Conservation (phyloP, 176 grass and related monocot species). For the Cenchrus purpureus region DNA sequence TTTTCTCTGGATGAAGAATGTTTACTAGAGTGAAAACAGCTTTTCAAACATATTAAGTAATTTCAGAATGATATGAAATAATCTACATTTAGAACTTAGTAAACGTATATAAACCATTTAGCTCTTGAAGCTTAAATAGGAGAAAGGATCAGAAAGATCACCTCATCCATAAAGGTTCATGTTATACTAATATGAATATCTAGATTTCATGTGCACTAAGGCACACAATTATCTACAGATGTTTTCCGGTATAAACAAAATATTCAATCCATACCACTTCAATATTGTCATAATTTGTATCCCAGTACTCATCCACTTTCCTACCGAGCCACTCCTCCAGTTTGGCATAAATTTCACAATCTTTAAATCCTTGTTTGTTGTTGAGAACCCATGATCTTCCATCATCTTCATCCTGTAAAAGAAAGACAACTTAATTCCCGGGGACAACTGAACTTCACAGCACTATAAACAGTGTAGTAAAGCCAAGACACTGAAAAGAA, state of each 20-base stretch:
- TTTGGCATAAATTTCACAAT: slow-evolving; percentile 80
- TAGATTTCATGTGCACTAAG: not conserved
- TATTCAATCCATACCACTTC: slow-evolving; percentile 58
- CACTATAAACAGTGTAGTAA: not conserved
- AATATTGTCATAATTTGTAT: slow-evolving; percentile 65
- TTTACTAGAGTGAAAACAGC: slow-evolving; percentile 3
- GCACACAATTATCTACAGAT: not conserved
- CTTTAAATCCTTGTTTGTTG: slow-evolving; percentile 88
- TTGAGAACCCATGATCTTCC: slow-evolving; percentile 79
- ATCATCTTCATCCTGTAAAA: slow-evolving; percentile 73
- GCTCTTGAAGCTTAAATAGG: slow-evolving; percentile 14
- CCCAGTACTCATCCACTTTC: slow-evolving; percentile 70
- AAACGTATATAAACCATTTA: not conserved
- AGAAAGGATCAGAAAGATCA: slow-evolving; percentile 11
- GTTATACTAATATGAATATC: not conserved
- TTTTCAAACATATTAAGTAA: slow-evolving; percentile 22
- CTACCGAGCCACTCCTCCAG: slow-evolving; percentile 77
- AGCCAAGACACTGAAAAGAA: not conserved
- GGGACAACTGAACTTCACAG: slow-evolving; percentile 16
- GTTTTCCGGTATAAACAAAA: slow-evolving; percentile 6
- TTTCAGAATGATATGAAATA: slow-evolving; percentile 9
- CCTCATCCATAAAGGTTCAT: not conserved
- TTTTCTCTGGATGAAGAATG: slow-evolving; percentile 38
- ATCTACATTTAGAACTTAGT: not conserved
- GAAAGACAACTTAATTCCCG: not conserved